phyloP scores from a whole-genome alignment of 2,329 filamentous ascomycete genomes.

The Trichoderma guizhouense region DNA sequence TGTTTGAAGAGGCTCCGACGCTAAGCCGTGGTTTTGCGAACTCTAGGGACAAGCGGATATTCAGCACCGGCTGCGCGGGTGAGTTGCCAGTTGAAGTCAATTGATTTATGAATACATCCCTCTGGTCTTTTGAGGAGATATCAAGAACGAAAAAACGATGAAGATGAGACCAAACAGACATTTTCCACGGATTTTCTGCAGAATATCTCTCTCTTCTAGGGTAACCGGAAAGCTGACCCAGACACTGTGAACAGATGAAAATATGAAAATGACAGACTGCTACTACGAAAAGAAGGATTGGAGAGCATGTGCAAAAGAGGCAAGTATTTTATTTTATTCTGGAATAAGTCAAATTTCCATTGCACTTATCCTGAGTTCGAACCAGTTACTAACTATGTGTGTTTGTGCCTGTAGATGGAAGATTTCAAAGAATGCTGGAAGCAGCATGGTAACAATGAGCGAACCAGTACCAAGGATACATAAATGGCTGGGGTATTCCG shows the following conservation, averaged over 20 bases:
- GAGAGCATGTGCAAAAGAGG: constrained; percentile 83
- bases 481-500: constrained; percentile 18
- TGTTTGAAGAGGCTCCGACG: constrained; percentile 26
- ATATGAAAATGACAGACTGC: constrained; percentile 87
- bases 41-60: constrained; percentile 91
- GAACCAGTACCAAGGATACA: constrained; percentile 73
- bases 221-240: neutral
- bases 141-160: neutral
- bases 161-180: neutral
- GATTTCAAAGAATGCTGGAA: constrained; percentile 90
- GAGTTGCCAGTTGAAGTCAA: constrained; percentile 26
- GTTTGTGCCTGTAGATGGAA: constrained; percentile 68
- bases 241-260: constrained; percentile 63
- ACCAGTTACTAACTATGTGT: neutral
- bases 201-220: neutral
- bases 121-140: neutral
- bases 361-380: neutral
- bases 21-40: constrained; percentile 20
- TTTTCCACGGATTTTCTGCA: neutral
- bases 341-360: neutral
- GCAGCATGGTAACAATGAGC: constrained; percentile 76
- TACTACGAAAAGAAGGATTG: constrained; percentile 97
- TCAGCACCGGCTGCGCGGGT: constrained; percentile 93
- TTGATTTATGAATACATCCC: neutral
- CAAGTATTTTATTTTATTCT: constrained; percentile 43